These are phyloP conservation scores for Cinnamomum chago DNA, from an alignment of 164 flowering plant species.

Conservation along the genomic window DNA sequence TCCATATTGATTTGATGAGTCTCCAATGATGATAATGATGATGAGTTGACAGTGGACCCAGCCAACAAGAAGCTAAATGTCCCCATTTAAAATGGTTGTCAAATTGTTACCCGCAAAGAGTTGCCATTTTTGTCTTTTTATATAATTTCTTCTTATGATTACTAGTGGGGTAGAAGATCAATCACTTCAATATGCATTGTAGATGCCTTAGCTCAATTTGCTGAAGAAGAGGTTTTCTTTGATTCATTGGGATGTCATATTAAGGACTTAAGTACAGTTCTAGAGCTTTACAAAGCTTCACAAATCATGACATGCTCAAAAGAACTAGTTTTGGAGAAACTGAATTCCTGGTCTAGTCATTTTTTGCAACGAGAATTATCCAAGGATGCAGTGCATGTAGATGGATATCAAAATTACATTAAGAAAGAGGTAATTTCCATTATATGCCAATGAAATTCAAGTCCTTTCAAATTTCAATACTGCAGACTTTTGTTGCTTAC, in stretches of 20 bases:
- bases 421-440: conserved; percentile 37
- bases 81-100: too few species aligned
- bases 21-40: too few species aligned
- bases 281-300: conserved; percentile 57
- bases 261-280: conserved; percentile 11
- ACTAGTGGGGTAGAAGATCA: background rate
- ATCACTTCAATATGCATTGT: conserved; percentile 11
- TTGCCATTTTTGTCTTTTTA: too few species aligned
- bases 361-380: conserved; percentile 21
- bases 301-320: conserved; percentile 38
- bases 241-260: conserved; percentile 13
- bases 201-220: conserved; percentile 41
- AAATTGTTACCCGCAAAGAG: too few species aligned
- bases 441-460: background rate
- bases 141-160: too few species aligned
- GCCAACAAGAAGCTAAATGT: too few species aligned
- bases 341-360: conserved; percentile 22
- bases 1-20: too few species aligned
- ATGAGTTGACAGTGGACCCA: too few species aligned
- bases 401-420: background rate
- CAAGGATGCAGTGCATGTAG: background rate
- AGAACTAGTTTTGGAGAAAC: conserved; percentile 23
- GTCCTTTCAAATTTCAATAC: background rate
- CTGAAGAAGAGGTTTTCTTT: conserved; percentile 21
- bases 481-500: too few species aligned